phyloP scores from a whole-genome alignment of 2,329 filamentous ascomycete species.

The Calonectria leucothoes region DNA sequence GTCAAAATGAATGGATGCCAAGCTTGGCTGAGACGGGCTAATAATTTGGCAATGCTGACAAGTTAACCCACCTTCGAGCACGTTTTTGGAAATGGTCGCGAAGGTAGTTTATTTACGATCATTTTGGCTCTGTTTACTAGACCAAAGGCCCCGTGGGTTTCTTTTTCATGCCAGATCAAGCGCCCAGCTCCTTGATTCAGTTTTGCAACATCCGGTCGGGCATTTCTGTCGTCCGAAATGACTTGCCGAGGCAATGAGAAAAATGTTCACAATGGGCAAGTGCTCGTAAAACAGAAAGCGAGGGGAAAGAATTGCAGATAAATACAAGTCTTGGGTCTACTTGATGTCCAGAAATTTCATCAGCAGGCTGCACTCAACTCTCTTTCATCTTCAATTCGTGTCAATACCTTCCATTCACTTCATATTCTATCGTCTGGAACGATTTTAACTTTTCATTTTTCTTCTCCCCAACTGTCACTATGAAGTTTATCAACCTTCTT shows the following conservation, averaged over 20 bases:
- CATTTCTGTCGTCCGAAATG: background rate
- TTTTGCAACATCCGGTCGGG: background rate
- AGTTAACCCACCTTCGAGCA: background rate
- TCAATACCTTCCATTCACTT: background rate
- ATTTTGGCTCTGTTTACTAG: background rate
- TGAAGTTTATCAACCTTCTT: background rate
- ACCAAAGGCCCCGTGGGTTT: background rate
- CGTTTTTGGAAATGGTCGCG: background rate
- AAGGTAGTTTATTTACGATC: background rate
- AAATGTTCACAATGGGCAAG: background rate
- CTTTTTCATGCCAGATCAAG: too few relatives aligned
- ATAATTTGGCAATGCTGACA: background rate
- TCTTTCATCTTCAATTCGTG: background rate
- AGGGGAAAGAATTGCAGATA: background rate
- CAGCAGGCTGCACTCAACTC: background rate
- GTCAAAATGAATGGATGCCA: background rate
- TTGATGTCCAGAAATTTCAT: background rate
- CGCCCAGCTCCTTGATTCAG: background rate
- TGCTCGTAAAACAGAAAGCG: background rate
- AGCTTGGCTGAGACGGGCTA: background rate
- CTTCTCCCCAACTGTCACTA: background rate
- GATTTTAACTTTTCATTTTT: background rate
- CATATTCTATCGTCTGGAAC: slow-evolving; percentile 1
- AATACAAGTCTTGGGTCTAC: background rate
- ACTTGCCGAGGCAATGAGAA: background rate